These are phyloP conservation scores for Zasmidium cellare DNA, from an alignment of 2,329 filamentous ascomycete species.

Conservation along the genomic window DNA sequence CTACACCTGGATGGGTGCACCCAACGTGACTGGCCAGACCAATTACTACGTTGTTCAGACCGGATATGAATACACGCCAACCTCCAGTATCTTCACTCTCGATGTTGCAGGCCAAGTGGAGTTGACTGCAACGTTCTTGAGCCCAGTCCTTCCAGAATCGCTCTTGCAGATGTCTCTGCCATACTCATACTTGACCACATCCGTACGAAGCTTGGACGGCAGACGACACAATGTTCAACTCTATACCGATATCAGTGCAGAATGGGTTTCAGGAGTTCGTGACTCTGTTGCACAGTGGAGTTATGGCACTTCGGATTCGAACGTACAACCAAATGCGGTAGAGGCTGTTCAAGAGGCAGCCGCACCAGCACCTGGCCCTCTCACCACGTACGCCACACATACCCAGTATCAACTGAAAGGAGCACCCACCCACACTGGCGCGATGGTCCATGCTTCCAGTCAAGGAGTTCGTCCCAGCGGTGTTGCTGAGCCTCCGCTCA, in stretches of 20 bases:
- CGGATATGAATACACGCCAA: constrained; percentile 69
- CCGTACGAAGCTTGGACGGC: constrained; percentile 63
- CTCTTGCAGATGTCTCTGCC: constrained; percentile 65
- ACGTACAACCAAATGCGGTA: not conserved
- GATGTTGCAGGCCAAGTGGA: constrained; percentile 19
- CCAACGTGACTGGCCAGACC: constrained; percentile 14
- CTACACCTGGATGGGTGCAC: constrained; percentile 38
- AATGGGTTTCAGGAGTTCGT: constrained; percentile 68
- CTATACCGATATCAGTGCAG: constrained; percentile 71
- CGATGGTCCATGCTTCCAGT: not conserved
- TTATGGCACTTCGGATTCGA: not conserved
- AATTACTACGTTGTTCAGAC: constrained; percentile 59
- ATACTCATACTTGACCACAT: constrained; percentile 69
- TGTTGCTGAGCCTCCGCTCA: not conserved
- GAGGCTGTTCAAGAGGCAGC: not conserved
- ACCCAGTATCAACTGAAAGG: not conserved
- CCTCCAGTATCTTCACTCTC: constrained; percentile 64
- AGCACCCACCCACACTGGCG: not conserved
- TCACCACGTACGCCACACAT: not conserved
- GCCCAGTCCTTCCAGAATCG: constrained; percentile 68
- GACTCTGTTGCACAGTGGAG: constrained; percentile 47
- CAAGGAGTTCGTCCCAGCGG: not conserved
- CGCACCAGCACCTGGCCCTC: not conserved
- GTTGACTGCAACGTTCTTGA: constrained; percentile 68
- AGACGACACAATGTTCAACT: constrained; percentile 64